Evolutionary conservation across 2,329 filamentous ascomycete species (phyloP).

Genomic region (Ceratocystis harringtonii): DNA sequence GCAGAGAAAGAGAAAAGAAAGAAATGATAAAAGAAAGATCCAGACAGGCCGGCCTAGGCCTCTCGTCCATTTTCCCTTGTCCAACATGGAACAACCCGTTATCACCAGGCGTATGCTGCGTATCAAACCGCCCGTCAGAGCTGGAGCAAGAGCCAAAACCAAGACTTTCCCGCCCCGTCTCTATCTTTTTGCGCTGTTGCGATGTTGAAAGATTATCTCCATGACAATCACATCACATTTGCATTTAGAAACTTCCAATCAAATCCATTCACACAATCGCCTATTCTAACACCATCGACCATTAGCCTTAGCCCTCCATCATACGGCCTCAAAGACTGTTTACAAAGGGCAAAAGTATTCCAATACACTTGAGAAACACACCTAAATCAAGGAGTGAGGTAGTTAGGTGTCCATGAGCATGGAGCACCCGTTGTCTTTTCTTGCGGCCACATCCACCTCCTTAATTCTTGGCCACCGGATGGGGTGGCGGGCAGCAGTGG

Average conservation of each 20-base stretch:
- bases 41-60: not conserved
- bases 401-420: too few species aligned
- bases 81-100: not conserved
- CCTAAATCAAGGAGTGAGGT: too few species aligned
- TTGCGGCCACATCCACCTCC: too few species aligned
- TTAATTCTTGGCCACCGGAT: too few species aligned
- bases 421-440: too few species aligned
- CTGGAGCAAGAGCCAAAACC: too few species aligned
- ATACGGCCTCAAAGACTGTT: not conserved
- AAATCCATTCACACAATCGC: too few species aligned
- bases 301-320: not conserved
- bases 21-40: not conserved
- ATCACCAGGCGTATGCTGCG: not conserved
- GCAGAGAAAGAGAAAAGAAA: not conserved
- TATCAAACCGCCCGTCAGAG: not conserved
- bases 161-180: too few species aligned
- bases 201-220: not conserved
- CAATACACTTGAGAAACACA: too few species aligned
- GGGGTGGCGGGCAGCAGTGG: not conserved
- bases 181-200: not conserved
- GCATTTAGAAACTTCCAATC: not conserved
- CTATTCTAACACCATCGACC: too few species aligned
- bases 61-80: not conserved
- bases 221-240: conserved; percentile 1
- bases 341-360: not conserved